Conservation (phyloP, 2,329 filamentous ascomycete genomes). For the Paradendryphiella salina region DNA sequence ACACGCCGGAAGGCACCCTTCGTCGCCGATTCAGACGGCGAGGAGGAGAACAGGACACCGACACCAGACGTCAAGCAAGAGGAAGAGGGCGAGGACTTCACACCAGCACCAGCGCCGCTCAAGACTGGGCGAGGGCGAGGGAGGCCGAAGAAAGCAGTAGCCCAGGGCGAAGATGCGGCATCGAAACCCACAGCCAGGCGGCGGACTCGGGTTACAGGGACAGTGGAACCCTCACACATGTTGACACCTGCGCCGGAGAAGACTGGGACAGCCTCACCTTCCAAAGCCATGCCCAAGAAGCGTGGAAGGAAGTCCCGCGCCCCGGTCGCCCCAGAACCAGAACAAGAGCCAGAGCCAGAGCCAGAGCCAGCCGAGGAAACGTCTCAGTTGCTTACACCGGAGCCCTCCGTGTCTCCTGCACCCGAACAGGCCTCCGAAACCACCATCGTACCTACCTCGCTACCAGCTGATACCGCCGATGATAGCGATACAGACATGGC, state of each 20-base stretch:
- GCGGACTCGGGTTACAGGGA: constrained; percentile 49
- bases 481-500: constrained; percentile 69
- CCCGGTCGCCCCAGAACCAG: constrained; percentile 39
- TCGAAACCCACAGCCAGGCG: constrained; percentile 52
- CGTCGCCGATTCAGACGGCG: constrained; percentile 74
- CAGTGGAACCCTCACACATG: constrained; percentile 64
- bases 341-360: constrained; percentile 7
- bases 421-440: constrained; percentile 53
- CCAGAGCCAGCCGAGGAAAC: constrained; percentile 47
- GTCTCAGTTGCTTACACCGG: constrained; percentile 52
- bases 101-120: constrained; percentile 71
- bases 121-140: constrained; percentile 61
- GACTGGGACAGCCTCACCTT: constrained; percentile 14
- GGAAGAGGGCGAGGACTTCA: constrained; percentile 79
- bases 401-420: constrained; percentile 61
- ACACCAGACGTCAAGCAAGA: constrained; percentile 58
- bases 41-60: constrained; percentile 70
- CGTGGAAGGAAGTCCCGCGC: constrained; percentile 54
- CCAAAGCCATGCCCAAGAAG: constrained; percentile 59
- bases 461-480: constrained; percentile 41
- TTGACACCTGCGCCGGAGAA: constrained; percentile 62
- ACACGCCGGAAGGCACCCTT: constrained; percentile 69
- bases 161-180: constrained; percentile 48
- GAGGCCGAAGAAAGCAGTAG: constrained; percentile 51
- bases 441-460: constrained; percentile 48